Evolutionary conservation across 768 basidiomycete species (phyloP), one percentile per base, ranked within the genome.

Genomic region (Lactifluus volemus): DNA sequence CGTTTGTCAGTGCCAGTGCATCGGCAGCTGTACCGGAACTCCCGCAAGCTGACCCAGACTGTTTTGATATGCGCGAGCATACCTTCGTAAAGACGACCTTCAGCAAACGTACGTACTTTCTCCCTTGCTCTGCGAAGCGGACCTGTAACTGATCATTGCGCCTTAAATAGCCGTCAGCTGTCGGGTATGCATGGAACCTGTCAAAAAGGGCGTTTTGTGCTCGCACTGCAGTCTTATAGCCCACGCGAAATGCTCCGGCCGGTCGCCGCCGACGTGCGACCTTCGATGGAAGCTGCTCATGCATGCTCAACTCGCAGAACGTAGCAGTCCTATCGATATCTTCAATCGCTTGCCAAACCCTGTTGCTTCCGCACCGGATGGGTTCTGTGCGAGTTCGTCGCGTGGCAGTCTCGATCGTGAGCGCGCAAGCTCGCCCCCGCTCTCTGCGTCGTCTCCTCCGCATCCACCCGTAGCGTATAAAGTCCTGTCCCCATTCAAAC

Each of bases 61-160:
- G 68, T 34, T 81, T 87, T 63, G 81, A 83, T 4, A 81, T 85
- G 19, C 81, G 83, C 50, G 81, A 86, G 41, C 95, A 97, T 68
- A 80, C 82, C 12, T 94, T 96, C 71, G 88, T 96, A 34, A 94
- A 91, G 76, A 95, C 92, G 4, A 88, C 88, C 9, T 97, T 98
- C 72, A 85, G 86, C 68, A 94, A 94, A 77, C 84, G 94, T 97
- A 70, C 71, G 89, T 77, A 25, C 25, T 25, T 47, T 63, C 61
- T 34, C 29, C 44, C 38, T 30, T 48, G 44, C 3, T 34, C 32
- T 38, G 38, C 3, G 11, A 38, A 3, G 1, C 4, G 15, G 15
- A 14, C 41, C 30, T 11, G 2, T 32, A 5, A 29, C 38, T 58
- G 12, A 58, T 58, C 25, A 10, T 21, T 53, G 49, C 7, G 36